Percentiles rank a stretch among this genome's conserved stretches.
These are phyloP conservation scores for Tricholoma flavovirens DNA, from an alignment of 768 basidiomycete species.

Conservation along the genomic window DNA sequence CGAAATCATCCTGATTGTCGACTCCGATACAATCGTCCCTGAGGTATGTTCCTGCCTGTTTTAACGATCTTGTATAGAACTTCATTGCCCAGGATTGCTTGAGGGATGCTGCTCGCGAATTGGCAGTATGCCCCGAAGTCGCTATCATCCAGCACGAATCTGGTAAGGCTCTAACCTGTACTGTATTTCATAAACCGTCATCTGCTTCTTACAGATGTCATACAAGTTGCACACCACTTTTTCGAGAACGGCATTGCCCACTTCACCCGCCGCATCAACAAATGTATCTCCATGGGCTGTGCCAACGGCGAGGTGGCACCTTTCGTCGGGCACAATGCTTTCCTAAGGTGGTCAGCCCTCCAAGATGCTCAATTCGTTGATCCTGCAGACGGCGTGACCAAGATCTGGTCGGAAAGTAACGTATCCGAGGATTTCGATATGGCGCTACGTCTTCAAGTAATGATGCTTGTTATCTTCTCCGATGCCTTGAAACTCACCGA, in stretches of 20 bases:
- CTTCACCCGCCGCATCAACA: slow-evolving; percentile 85
- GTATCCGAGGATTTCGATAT: slow-evolving; percentile 85
- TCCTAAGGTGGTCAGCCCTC: slow-evolving; percentile 83
- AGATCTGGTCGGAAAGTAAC: slow-evolving; percentile 81
- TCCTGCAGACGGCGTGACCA: slow-evolving; percentile 52
- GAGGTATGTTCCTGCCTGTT: slow-evolving; percentile 37
- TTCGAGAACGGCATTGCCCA: slow-evolving; percentile 89
- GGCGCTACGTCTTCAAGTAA: slow-evolving; percentile 57
- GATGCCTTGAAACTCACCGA: neutral
- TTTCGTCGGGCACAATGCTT: slow-evolving; percentile 86
- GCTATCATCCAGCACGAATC: slow-evolving; percentile 91
- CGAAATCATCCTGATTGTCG: slow-evolving; percentile 74
- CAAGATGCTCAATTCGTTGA: slow-evolving; percentile 82
- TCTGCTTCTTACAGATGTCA: slow-evolving; percentile 50
- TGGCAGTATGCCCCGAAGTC: slow-evolving; percentile 75
- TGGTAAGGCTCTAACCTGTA: slow-evolving; percentile 33
- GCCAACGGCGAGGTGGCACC: slow-evolving; percentile 81
- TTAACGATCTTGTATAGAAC: neutral
- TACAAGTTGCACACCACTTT: slow-evolving; percentile 86
- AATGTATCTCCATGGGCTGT: slow-evolving; percentile 71
- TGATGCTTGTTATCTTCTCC: neutral
- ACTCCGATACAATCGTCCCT: slow-evolving; percentile 76
- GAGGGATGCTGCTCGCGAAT: slow-evolving; percentile 82
- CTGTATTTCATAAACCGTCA: neutral
- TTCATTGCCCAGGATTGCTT: slow-evolving; percentile 65